A percentile compares a stretch with the other conserved stretches of the same genome.
These are phyloP conservation scores for Leccinum solheimii DNA, from an alignment of 1,284 basidiomycete species.

Conservation along the genomic window DNA sequence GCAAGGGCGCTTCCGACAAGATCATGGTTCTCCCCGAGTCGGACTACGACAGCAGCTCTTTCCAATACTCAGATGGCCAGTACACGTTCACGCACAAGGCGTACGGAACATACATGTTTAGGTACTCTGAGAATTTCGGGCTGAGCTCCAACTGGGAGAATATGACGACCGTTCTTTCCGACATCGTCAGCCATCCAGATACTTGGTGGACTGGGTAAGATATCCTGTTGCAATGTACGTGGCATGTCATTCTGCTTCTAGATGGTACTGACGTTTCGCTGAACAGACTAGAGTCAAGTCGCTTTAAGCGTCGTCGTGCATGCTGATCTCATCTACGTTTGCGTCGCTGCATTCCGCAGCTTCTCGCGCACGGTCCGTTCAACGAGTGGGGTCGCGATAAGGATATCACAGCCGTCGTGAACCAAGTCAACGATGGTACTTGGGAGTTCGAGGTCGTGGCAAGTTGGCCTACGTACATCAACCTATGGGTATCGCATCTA, in stretches of 20 bases:
- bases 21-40: constrained; percentile 79
- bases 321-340: constrained; percentile 66
- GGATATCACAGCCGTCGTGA: constrained; percentile 48
- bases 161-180: constrained; percentile 59
- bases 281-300: constrained; percentile 67
- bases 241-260: background rate
- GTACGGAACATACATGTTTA: constrained; percentile 50
- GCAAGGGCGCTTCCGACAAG: constrained; percentile 75
- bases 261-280: constrained; percentile 2
- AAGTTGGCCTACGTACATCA: background rate
- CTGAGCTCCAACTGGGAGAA: constrained; percentile 75
- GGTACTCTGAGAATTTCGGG: constrained; percentile 84
- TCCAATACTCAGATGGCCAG: constrained; percentile 58
- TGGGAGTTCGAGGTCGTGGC: background rate
- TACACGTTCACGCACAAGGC: constrained; percentile 80
- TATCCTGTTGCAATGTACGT: constrained; percentile 82
- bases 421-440: background rate
- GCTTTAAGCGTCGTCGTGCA: constrained; percentile 70
- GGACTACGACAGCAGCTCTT: constrained; percentile 71
- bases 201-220: constrained; percentile 75
- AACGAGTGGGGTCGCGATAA: constrained; percentile 89
- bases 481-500: background rate
- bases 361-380: constrained; percentile 83
- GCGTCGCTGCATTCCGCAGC: constrained; percentile 79
- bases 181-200: constrained; percentile 20